Base-by-base conservation (phyloP, 169 alveolate species). In the Plasmodium gonderi region DNA sequence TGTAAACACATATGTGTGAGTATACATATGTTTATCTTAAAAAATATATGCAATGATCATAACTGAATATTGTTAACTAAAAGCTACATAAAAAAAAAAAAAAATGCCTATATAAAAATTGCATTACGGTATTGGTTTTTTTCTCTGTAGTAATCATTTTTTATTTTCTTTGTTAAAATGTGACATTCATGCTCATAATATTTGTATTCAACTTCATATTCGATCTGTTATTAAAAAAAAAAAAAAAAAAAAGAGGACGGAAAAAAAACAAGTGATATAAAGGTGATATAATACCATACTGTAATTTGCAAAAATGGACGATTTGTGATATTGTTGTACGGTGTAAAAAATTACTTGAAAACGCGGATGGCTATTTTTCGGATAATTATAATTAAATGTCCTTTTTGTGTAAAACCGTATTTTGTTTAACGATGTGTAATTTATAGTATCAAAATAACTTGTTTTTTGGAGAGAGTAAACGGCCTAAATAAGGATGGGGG, bases 121-220 rank as follows among this genome's bases (percentile, higher is more conserved):
- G 33, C 36, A 26, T 82, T 85, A 85, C 92, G 54, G 68, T 85
- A 85, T 74, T 85, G 38, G 31, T 20, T 23, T 38, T 85, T 85
- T 75, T 75, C 79, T 38, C 68, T 64, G 78, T 85, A 72, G 79
- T 85, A 85, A 75, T 85, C 92, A 85, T 85, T 85, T 85, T 85
- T 85, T 74, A 85, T 74, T 85, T 85, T 85, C 78, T 85, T 85
- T n/a, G 92, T 74, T 40, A 85, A 60, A 40, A 85, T 23, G 29
- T 74, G 87, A 44, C 92, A 85, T 38, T 85, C 92, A 23, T 85
- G 92, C 79, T 85, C 92, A 77, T 85, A 85, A 60, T 85, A 85
- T 74, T 85, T 85, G 78, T 85, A 85, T 65, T 85, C 92, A 14
- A 85, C 92, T 85, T 85, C 92, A 45, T 60, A 85, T 31, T 85